Base-by-base conservation (phyloP, 208 protist species). In the Polymyxa betae region DNA sequence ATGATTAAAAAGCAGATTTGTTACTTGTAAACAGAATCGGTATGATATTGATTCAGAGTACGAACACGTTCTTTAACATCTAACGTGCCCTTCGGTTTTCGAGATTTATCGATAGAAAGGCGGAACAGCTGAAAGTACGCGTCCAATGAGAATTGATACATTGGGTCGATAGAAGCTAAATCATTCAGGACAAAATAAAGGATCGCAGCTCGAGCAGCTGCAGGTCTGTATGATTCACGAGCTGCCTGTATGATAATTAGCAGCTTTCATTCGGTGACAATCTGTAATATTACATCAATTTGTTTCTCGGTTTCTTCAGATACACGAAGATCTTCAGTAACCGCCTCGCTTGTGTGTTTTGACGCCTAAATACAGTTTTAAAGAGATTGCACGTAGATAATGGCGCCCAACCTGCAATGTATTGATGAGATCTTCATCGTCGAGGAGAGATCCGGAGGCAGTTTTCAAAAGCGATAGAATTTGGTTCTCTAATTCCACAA, bases 61-160 rank as follows among this genome's bases (percentile, higher is more conserved):
- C 95, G 93, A 66, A 99, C 96, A 77, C 98, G 96, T 93, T 98
- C 96, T 89, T 96, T 94, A n/a, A 96, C 90, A 32, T 91, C 88
- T 0, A 60, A 12, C n/a, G 64, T 78, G 38, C 92, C 90, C 35
- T 97, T 97, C 92, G 96, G 96, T 91, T 97, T 96, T 49, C 95
- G 90, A 0, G 96, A 96, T 38, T 96, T 97, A 90, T 97, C 95
- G 93, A 99, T 98, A 93, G 95, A 98, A 64, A 94, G 94, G 91
- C 97, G 95, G 94, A 99, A 99, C 5, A 99, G 94, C 10, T 96
- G 93, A 82, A 99, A 98, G 94, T 99, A 99, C 0, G 97, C 95
- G 90, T 99, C 97, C 0, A 99, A 94, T 32, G 97, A 97, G 92
- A 99, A 99, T 94, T 99, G 98, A 94, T 99, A 99, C 98, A 99